A percentile compares a stretch with the other conserved stretches of the same genome.
Evolutionary conservation across 768 basidiomycete species (phyloP).

Genomic region (Auriscalpium vulgare): DNA sequence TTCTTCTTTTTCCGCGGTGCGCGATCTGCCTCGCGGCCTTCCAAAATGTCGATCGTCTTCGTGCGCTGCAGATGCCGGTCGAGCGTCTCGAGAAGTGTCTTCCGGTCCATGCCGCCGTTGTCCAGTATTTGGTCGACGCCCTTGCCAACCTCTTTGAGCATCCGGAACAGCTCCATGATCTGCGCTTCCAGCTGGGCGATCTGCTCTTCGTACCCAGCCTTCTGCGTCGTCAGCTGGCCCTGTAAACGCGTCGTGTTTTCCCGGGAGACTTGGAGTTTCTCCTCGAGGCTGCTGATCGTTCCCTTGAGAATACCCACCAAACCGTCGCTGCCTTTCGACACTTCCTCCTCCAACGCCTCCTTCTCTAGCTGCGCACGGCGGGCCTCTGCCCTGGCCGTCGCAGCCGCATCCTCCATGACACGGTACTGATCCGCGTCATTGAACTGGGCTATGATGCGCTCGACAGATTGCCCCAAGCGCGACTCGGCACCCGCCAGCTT

Average conservation of each 20-base stretch:
- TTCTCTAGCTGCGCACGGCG: constrained; percentile 73
- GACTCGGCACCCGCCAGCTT: constrained; percentile 79
- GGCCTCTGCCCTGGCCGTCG: constrained; percentile 54
- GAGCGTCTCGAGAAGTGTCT: constrained; percentile 68
- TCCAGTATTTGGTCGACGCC: constrained; percentile 69
- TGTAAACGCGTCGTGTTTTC: constrained; percentile 72
- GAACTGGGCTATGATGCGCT: constrained; percentile 80
- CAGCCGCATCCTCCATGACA: constrained; percentile 68
- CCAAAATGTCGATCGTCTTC: constrained; percentile 79
- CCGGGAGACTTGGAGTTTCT: constrained; percentile 70
- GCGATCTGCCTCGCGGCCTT: constrained; percentile 48
- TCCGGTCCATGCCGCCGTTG: constrained; percentile 64
- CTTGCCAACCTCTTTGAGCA: constrained; percentile 80
- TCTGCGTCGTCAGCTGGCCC: constrained; percentile 70
- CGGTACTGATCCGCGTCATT: constrained; percentile 84
- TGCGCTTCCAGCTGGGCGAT: constrained; percentile 86
- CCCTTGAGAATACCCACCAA: constrained; percentile 76
- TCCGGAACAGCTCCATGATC: constrained; percentile 89
- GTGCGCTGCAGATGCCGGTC: constrained; percentile 78
- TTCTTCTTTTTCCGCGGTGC: constrained; percentile 19
- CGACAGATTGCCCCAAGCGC: constrained; percentile 83
- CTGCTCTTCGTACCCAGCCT: constrained; percentile 72
- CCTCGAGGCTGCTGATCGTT: constrained; percentile 61
- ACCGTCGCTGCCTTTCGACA: constrained; percentile 75
- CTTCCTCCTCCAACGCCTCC: constrained; percentile 71